These are phyloP conservation scores for Ceratocystis huliohia DNA, from an alignment of 2,329 filamentous ascomycete species.

Conservation along the genomic window DNA sequence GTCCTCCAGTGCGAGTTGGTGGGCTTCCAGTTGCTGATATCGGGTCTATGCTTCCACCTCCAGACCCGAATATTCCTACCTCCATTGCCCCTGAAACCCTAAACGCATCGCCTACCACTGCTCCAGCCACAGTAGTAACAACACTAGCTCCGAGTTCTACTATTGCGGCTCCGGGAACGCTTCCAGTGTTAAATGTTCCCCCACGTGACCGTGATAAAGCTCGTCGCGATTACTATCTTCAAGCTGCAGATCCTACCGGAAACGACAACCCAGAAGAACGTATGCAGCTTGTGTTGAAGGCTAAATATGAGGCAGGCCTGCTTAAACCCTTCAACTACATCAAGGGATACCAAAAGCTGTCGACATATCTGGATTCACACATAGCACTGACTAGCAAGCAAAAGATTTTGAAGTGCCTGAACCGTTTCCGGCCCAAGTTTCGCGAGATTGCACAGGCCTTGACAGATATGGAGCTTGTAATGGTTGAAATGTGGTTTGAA, in stretches of 20 bases:
- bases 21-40: slow-evolving; percentile 23
- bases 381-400: slow-evolving; percentile 71
- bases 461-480: slow-evolving; percentile 85
- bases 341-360: slow-evolving; percentile 81
- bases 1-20: background rate
- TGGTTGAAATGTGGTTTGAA: slow-evolving; percentile 99
- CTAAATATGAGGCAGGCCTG: slow-evolving; percentile 91
- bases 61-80: slow-evolving; percentile 23
- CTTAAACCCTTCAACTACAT: slow-evolving; percentile 98
- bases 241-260: slow-evolving; percentile 75
- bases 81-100: background rate
- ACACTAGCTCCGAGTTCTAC: background rate
- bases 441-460: slow-evolving; percentile 84
- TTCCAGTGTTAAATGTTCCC: slow-evolving; percentile 11
- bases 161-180: slow-evolving; percentile 13
- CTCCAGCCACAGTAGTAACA: background rate
- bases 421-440: slow-evolving; percentile 90
- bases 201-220: slow-evolving; percentile 51
- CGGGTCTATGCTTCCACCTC: slow-evolving; percentile 38
- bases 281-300: slow-evolving; percentile 85
- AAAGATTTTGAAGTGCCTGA: slow-evolving; percentile 81
- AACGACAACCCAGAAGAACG: slow-evolving; percentile 73
- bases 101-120: background rate
- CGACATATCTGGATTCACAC: slow-evolving; percentile 82
- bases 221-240: slow-evolving; percentile 79